Percentiles rank a stretch among this genome's conserved stretches.
phyloP scores from a whole-genome alignment of 139 green algal genomes.

The Auxenochlorella protothecoides region DNA sequence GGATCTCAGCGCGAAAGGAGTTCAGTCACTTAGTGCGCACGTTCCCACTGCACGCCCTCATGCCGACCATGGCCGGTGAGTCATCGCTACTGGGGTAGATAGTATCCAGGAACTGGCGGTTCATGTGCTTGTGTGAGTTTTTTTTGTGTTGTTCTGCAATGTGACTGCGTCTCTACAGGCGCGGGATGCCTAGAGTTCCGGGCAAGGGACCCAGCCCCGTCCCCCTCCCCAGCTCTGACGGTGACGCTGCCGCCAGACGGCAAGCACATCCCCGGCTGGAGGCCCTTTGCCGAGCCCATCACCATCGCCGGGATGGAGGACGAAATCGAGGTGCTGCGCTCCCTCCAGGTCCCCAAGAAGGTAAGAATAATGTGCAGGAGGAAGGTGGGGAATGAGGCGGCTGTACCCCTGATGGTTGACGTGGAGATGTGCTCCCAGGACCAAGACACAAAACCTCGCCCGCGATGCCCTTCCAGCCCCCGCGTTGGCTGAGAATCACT shows the following conservation, averaged over 20 bases:
- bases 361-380: conserved; percentile 19
- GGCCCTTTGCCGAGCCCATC: conserved; percentile 15
- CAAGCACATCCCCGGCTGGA: not conserved
- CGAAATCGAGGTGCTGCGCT: conserved; percentile 67
- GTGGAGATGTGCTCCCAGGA: too few species aligned
- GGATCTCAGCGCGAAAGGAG: conserved; percentile 36
- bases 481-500: too few species aligned
- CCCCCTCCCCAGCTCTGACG: conserved; percentile 17
- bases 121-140: too few species aligned
- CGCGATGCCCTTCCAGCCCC: too few species aligned
- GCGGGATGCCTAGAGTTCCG: too few species aligned
- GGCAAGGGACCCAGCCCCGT: not conserved
- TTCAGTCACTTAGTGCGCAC: conserved; percentile 38
- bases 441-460: too few species aligned
- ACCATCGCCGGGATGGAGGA: conserved; percentile 73
- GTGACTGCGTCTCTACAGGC: too few species aligned
- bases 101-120: too few species aligned
- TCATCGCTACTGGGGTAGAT: not conserved
- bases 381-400: too few species aligned
- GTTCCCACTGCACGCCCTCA: conserved; percentile 65
- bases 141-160: too few species aligned
- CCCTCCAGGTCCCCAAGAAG: conserved; percentile 87
- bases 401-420: too few species aligned
- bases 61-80: conserved; percentile 47
- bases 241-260: conserved; percentile 31